Evolutionary conservation across 805 yeast genomes (phyloP).

Genomic region (Diddensiella transvaalensis): DNA sequence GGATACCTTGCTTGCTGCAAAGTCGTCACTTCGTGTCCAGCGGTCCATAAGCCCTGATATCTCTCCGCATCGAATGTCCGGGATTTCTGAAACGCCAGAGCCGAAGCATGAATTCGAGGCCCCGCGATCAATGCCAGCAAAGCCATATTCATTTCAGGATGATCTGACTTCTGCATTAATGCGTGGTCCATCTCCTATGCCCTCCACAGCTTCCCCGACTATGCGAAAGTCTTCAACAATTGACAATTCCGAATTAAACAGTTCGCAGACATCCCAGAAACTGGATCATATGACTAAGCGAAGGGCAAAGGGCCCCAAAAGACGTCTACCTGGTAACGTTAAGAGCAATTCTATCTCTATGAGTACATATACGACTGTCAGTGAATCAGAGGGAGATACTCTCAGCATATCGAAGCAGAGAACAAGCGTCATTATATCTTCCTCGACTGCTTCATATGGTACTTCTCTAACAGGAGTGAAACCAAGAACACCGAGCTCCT

Average conservation of each 20-base stretch:
- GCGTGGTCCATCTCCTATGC: constrained; percentile 18
- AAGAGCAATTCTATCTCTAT: background rate
- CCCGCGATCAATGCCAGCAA: background rate
- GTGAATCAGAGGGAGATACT: background rate
- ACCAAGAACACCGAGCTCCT: background rate
- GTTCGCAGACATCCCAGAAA: constrained; percentile 9
- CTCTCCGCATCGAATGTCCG: background rate
- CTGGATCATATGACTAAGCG: constrained; percentile 33
- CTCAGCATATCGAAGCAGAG: background rate
- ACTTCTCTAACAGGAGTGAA: background rate
- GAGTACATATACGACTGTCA: background rate
- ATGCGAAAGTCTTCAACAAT: constrained; percentile 23
- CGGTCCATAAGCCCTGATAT: constrained; percentile 5
- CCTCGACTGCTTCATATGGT: background rate
- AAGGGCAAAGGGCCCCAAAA: constrained; percentile 38
- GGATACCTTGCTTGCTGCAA: constrained; percentile 18
- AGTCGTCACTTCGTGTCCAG: constrained; percentile 11
- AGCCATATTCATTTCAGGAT: constrained; percentile 13
- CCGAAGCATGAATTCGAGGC: background rate
- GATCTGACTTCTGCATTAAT: constrained; percentile 13
- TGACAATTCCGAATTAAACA: constrained; percentile 15
- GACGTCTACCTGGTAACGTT: constrained; percentile 34
- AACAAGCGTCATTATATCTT: background rate
- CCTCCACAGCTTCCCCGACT: constrained; percentile 3
- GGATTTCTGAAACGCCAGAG: constrained; percentile 1